Conservation (phyloP, 2,329 filamentous ascomycete genomes). For the Rutstroemia sp. region DNA sequence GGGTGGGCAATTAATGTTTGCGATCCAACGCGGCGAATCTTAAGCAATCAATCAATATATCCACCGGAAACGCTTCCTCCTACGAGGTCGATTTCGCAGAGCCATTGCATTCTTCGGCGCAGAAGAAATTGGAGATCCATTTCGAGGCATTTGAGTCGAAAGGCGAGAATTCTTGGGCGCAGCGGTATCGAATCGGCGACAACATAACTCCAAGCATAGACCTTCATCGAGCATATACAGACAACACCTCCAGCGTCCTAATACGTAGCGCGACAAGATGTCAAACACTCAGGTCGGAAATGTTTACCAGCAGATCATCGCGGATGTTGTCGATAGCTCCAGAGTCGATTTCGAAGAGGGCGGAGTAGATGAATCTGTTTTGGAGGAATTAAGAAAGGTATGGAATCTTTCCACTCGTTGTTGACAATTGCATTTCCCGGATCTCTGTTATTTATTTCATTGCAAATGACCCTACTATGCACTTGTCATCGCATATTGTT, state of each 20-base stretch:
- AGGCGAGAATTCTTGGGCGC: too few species aligned
- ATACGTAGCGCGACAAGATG: slow-evolving; percentile 19
- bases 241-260: too few species aligned
- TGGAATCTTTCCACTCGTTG: slow-evolving; percentile 21
- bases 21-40: not conserved
- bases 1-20: not conserved
- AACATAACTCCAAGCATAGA: too few species aligned
- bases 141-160: too few species aligned
- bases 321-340: slow-evolving; percentile 86
- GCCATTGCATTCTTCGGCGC: too few species aligned
- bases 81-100: not conserved
- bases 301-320: slow-evolving; percentile 72
- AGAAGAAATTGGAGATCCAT: too few species aligned
- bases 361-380: slow-evolving; percentile 78
- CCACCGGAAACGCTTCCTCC: not conserved
- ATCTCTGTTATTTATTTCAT: not conserved
- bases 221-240: too few species aligned
- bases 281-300: slow-evolving; percentile 42
- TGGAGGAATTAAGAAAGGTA: slow-evolving; percentile 85
- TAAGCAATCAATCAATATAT: too few species aligned
- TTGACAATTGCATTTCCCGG: slow-evolving; percentile 1
- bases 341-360: slow-evolving; percentile 95
- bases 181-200: too few species aligned
- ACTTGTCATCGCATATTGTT: not conserved
- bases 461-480: not conserved